phyloP scores from a whole-genome alignment of 768 basidiomycete genomes.

The Sarcodon sp. region DNA sequence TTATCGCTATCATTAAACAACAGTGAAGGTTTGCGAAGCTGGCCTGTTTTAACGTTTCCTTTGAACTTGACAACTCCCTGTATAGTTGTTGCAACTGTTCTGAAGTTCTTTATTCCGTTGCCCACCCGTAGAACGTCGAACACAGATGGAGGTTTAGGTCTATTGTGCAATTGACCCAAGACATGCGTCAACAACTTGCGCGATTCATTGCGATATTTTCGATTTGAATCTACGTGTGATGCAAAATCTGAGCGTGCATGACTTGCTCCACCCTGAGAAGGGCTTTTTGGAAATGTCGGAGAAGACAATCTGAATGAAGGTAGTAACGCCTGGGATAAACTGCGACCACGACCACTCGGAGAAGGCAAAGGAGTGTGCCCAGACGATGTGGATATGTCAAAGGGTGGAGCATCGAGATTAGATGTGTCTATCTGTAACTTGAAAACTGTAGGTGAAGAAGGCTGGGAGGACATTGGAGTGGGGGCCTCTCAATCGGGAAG shows the following conservation, averaged over 20 bases:
- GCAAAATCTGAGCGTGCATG: slow-evolving; percentile 9
- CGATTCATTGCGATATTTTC: slow-evolving; percentile 43
- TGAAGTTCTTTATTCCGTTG: slow-evolving; percentile 4
- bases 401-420: too few relatives aligned
- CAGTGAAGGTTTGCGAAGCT: neutral
- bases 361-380: neutral
- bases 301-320: slow-evolving; percentile 17
- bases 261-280: slow-evolving; percentile 10
- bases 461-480: too few relatives aligned
- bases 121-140: slow-evolving; percentile 26
- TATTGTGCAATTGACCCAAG: slow-evolving; percentile 45
- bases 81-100: neutral
- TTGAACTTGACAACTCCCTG: neutral
- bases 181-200: slow-evolving; percentile 59
- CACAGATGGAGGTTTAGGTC: slow-evolving; percentile 40
- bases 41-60: neutral
- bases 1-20: slow-evolving; percentile 33
- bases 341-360: slow-evolving; percentile 11
- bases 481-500: too few relatives aligned
- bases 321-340: slow-evolving; percentile 12
- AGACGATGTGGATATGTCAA: neutral
- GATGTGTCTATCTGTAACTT: too few relatives aligned
- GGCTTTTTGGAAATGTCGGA: slow-evolving; percentile 13
- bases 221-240: slow-evolving; percentile 5
- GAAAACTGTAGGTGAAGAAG: too few relatives aligned